Base-by-base conservation (phyloP, 768 basidiomycete genomes). In the Tylopilus subfusipes region DNA sequence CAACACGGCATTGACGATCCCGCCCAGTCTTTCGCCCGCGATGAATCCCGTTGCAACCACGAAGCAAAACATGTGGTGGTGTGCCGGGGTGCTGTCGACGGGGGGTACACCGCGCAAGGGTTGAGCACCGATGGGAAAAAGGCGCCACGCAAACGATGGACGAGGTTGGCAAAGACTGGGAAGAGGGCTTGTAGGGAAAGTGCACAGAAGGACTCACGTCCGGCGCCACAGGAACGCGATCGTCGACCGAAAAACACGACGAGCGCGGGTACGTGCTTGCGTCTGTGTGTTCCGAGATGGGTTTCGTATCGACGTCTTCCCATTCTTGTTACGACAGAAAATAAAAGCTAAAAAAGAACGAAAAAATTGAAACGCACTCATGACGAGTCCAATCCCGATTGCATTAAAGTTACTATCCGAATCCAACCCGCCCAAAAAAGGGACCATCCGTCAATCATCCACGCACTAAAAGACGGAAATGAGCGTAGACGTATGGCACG, bases 21-120 rank as follows among this genome's bases (percentile, higher is more conserved):
- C 71, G 3, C 74, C 75, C 1, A 74, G 60, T 27, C 75, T 75
- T 50, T 76, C 74, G 9, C 75, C 75, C 9, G 73, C 74, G 43
- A 76, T 69, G 58, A 74, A 69, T 4, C 75, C 75, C 4, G 75
- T 72, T 12, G 75, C 72, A 24, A 75, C 16, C 3, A 16, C 34
- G 34, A 36, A 36, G 7, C 34, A 36, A 18, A 16, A 36, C 16
- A 36, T 38, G 10, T 38, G n/a, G 36, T 38, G 36, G n/a, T 38
- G n/a, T 10, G 36, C n/a, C 2, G 36, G 36, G n/a, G 36, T 3
- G n/a, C 36, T 38, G 10, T 38, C 6, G 21, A 22, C 19, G 19
- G 36, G 16, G n/a, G n/a, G n/a, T n/a, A n/a, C n/a, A n/a, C n/a
- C n/a, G 31, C 12, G 4, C 11, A 13, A 40, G 39, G 39, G 39